A percentile compares a stretch with the other conserved stretches of the same genome.
Evolutionary conservation across 31 red algal species (phyloP).

Genomic region (Porphyra umbilicalis): DNA sequence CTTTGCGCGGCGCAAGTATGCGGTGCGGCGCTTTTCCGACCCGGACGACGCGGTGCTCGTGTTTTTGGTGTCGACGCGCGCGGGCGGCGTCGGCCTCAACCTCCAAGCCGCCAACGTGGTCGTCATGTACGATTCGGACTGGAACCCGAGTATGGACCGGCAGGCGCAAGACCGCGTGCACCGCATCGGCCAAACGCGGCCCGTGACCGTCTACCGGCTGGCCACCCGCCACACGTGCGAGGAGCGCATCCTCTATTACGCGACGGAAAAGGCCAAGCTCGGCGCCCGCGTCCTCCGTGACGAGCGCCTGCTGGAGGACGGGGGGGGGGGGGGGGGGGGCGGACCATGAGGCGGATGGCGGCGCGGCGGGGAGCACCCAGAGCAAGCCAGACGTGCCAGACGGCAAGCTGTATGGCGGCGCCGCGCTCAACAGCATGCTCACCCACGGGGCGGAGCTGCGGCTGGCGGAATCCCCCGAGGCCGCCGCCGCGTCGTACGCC

Average conservation of each 20-base stretch:
- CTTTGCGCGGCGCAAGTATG: constrained; percentile 54
- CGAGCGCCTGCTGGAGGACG: background rate
- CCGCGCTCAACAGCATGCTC: background rate
- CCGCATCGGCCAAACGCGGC: constrained; percentile 88
- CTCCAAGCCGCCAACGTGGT: constrained; percentile 84
- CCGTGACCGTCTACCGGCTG: constrained; percentile 89
- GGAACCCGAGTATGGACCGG: constrained; percentile 91
- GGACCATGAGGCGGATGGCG: background rate
- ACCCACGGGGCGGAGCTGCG: background rate
- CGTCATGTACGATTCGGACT: constrained; percentile 91
- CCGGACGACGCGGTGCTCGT: constrained; percentile 78
- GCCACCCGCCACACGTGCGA: constrained; percentile 75
- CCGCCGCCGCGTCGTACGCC: background rate
- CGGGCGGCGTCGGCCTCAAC: constrained; percentile 92
- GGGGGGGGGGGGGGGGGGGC: background rate
- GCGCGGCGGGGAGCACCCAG: background rate
- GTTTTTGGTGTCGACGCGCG: constrained; percentile 85
- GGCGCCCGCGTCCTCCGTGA: background rate
- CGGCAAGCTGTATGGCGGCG: background rate
- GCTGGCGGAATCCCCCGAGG: background rate
- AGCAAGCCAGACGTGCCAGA: background rate
- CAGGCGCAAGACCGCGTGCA: constrained; percentile 88
- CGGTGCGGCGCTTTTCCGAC: constrained; percentile 78
- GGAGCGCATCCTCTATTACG: constrained; percentile 66
- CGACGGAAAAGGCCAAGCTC: background rate